Evolutionary conservation across 169 alveolate genomes (phyloP).

Genomic region (Cytauxzoon felis): DNA sequence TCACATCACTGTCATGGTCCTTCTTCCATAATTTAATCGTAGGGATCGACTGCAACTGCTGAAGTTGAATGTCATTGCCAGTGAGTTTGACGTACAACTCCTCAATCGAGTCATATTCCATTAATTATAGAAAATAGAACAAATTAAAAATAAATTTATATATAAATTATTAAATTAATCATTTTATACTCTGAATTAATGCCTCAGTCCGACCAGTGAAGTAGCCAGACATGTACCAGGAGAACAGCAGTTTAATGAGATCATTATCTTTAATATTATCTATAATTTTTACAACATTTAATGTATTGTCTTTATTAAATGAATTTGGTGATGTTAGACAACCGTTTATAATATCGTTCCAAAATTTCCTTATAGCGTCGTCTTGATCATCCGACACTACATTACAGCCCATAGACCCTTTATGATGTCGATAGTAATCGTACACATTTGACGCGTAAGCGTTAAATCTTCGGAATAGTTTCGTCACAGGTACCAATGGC

Average conservation of each 20-base stretch:
- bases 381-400: too few relatives aligned
- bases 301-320: background rate
- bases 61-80: too few relatives aligned
- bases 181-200: constrained; percentile 4
- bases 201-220: constrained; percentile 8
- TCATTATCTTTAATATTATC: background rate
- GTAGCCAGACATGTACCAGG: constrained; percentile 27
- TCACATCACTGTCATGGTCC: background rate
- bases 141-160: background rate
- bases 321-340: background rate
- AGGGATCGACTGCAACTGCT: too few relatives aligned
- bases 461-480: constrained; percentile 5
- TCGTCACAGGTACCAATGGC: constrained; percentile 13
- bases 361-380: background rate
- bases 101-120: background rate
- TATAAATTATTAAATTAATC: constrained; percentile 1
- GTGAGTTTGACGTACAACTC: background rate
- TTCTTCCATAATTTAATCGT: background rate
- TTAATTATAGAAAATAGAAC: background rate
- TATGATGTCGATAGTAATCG: background rate
- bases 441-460: constrained; percentile 14
- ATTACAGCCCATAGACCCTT: too few relatives aligned
- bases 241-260: constrained; percentile 1
- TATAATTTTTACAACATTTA: background rate
- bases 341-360: background rate